Percentiles rank a stretch among this genome's conserved stretches.
phyloP scores from a whole-genome alignment of 2,329 filamentous ascomycete species.

The Xylaria sp. region DNA sequence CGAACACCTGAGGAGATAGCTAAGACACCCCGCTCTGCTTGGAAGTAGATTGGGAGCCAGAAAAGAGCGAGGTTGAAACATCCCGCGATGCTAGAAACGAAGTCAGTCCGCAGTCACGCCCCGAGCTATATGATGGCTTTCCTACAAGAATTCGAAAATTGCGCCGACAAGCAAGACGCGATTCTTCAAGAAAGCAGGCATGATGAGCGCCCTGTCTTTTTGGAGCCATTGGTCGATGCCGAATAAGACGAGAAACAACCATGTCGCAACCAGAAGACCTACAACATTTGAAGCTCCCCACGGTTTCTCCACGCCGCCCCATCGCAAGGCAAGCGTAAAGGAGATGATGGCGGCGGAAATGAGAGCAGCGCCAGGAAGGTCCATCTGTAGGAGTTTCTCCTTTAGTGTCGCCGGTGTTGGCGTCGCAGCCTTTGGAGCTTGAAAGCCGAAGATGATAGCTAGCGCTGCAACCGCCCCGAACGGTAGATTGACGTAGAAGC shows the following conservation, averaged over 20 bases:
- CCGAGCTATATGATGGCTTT: slow-evolving; percentile 8
- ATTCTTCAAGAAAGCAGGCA: slow-evolving; percentile 30
- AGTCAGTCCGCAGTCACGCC: slow-evolving; percentile 14
- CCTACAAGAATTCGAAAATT: slow-evolving; percentile 34
- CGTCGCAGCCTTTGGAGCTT: slow-evolving; percentile 24
- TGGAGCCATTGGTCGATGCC: slow-evolving; percentile 33
- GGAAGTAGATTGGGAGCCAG: slow-evolving; percentile 26
- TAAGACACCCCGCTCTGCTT: slow-evolving; percentile 15
- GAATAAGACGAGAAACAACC: slow-evolving; percentile 21
- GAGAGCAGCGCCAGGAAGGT: slow-evolving; percentile 27
- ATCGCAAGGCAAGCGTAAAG: slow-evolving; percentile 32
- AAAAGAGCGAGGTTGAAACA: slow-evolving; percentile 26
- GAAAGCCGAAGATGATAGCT: slow-evolving; percentile 26
- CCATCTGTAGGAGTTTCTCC: slow-evolving; percentile 36
- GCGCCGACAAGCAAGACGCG: slow-evolving; percentile 29
- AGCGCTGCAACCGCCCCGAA: slow-evolving; percentile 36
- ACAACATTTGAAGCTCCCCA: slow-evolving; percentile 28
- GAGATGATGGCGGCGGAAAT: slow-evolving; percentile 28
- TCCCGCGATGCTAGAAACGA: slow-evolving; percentile 13
- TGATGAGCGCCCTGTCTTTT: slow-evolving; percentile 30
- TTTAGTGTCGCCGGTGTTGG: slow-evolving; percentile 22
- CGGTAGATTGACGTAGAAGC: slow-evolving; percentile 45
- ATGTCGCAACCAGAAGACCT: slow-evolving; percentile 25
- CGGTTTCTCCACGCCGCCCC: slow-evolving; percentile 26
- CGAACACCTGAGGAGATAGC: slow-evolving; percentile 4